Conservation (phyloP, 2,329 filamentous ascomycete genomes). For the Calonectria crousiana region DNA sequence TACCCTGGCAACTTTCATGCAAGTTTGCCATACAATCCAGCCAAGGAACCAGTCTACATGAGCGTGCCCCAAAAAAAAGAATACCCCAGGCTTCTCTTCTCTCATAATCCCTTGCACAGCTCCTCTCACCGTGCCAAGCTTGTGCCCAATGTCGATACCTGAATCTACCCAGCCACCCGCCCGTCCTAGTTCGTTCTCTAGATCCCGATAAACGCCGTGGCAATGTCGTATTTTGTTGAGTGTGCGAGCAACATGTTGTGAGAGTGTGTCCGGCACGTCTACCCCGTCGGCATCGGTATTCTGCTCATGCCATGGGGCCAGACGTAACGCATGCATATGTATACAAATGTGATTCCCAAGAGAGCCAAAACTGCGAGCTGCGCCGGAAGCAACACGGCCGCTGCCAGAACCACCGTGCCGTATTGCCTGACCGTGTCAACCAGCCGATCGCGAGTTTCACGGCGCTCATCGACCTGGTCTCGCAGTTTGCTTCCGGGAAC, state of each 20-base stretch:
- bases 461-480: constrained; percentile 47
- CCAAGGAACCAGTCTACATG: constrained; percentile 34
- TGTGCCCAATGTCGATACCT: constrained; percentile 13
- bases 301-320: constrained; percentile 37
- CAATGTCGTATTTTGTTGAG: constrained; percentile 41
- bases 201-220: constrained; percentile 46
- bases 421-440: constrained; percentile 57
- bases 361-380: constrained; percentile 54
- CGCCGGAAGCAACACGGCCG: constrained; percentile 61
- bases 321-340: constrained; percentile 53
- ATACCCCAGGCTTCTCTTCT: constrained; percentile 11
- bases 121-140: neutral
- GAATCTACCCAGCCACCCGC: constrained; percentile 21
- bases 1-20: constrained; percentile 34
- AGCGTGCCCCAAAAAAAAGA: constrained; percentile 21
- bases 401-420: constrained; percentile 57
- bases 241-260: constrained; percentile 16
- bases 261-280: constrained; percentile 38
- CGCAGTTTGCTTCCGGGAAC: constrained; percentile 42
- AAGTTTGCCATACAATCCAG: constrained; percentile 27
- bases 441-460: constrained; percentile 51
- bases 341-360: constrained; percentile 52
- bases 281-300: constrained; percentile 36
- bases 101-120: constrained; percentile 16
- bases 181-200: constrained; percentile 34